Conservation (phyloP, 2,329 filamentous ascomycete genomes). For the Curvularia sp. region DNA sequence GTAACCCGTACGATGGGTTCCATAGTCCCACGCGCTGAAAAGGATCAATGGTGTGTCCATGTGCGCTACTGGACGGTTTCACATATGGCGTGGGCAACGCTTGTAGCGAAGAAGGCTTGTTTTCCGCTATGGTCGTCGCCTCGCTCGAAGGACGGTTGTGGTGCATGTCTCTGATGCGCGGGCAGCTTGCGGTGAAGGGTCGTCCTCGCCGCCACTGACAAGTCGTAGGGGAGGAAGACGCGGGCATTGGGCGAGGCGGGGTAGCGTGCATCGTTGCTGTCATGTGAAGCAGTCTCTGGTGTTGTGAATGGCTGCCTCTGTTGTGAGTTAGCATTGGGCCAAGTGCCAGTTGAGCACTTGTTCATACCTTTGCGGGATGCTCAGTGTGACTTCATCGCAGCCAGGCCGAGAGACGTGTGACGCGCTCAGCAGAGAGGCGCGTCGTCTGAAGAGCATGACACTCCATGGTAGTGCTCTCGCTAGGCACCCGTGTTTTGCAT, state of each 20-base stretch:
- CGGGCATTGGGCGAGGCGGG: conserved; percentile 9
- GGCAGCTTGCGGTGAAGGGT: conserved; percentile 22
- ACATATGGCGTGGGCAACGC: conserved; percentile 11
- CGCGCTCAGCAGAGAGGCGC: conserved; percentile 39
- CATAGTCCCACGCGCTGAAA: conserved; percentile 13
- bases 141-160: background rate
- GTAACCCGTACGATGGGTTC: conserved; percentile 15
- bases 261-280: conserved; percentile 17
- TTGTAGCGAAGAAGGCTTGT: conserved; percentile 1
- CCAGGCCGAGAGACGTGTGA: conserved; percentile 26
- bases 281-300: background rate
- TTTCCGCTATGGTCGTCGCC: background rate
- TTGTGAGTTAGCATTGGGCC: conserved; percentile 3
- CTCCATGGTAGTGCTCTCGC: conserved; percentile 47
- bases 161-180: conserved; percentile 8
- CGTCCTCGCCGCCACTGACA: conserved; percentile 33
- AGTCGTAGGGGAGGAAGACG: conserved; percentile 11
- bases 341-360: background rate
- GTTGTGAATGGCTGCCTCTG: background rate
- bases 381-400: conserved; percentile 22
- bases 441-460: conserved; percentile 43
- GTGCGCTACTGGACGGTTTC: background rate
- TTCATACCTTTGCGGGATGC: conserved; percentile 12
- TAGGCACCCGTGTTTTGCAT: conserved; percentile 37
- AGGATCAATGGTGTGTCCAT: background rate